A percentile compares a stretch with the other conserved stretches of the same genome.
Conservation (phyloP, 257 asterid genomes). For the Nicotiana benthamiana region DNA sequence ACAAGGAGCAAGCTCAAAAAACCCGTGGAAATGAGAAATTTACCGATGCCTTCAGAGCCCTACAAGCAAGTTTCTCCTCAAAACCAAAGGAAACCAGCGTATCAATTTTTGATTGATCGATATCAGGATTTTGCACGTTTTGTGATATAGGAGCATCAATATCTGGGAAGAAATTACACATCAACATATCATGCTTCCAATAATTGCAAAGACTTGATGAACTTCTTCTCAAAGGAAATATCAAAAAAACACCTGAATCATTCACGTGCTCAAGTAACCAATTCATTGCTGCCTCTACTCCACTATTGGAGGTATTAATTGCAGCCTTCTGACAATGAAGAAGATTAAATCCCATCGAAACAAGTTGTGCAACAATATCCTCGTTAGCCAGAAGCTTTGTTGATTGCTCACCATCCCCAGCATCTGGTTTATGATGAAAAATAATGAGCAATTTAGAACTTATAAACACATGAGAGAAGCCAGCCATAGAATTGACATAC, state of each 20-base stretch:
- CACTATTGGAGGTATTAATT: constrained; percentile 65
- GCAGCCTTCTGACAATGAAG: constrained; percentile 95
- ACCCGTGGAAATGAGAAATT: constrained; percentile 4
- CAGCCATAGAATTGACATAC: background rate
- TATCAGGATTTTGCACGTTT: constrained; percentile 24
- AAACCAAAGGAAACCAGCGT: constrained; percentile 81
- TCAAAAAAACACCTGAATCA: constrained; percentile 57
- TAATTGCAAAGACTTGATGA: background rate
- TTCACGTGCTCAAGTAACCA: constrained; percentile 85
- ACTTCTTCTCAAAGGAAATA: background rate
- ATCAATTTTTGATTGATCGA: constrained; percentile 71
- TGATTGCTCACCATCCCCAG: constrained; percentile 26
- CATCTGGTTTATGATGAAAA: constrained; percentile 36
- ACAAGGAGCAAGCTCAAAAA: background rate
- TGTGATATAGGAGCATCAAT: constrained; percentile 65
- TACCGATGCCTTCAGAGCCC: constrained; percentile 84
- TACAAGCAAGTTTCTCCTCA: constrained; percentile 71
- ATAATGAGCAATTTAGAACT: constrained; percentile 4
- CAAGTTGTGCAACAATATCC: constrained; percentile 69
- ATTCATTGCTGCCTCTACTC: constrained; percentile 81
- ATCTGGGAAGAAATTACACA: constrained; percentile 29
- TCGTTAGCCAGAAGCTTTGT: constrained; percentile 39
- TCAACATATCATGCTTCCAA: constrained; percentile 10
- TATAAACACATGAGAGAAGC: background rate
- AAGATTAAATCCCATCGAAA: constrained; percentile 72